phyloP scores from a whole-genome alignment of 345 rosid genomes.

The Viola odorata region DNA sequence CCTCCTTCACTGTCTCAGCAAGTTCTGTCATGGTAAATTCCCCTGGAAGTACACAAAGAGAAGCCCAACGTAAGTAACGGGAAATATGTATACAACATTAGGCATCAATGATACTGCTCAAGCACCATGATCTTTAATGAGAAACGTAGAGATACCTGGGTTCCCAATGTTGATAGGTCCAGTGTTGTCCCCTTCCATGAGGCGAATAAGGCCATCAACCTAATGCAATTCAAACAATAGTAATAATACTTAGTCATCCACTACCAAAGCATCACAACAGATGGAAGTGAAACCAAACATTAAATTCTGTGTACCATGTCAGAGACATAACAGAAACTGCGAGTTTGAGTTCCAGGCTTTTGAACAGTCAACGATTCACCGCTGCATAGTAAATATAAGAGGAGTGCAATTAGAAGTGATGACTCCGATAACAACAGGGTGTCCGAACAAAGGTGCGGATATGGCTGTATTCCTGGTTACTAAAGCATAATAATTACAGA shows the following conservation, averaged over 20 bases:
- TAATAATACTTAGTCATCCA: background rate
- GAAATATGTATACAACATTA: background rate
- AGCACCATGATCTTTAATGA: background rate
- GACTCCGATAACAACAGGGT: background rate
- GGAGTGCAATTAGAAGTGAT: background rate
- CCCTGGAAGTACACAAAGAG: slow-evolving; percentile 31
- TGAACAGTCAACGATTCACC: slow-evolving; percentile 92
- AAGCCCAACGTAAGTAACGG: background rate
- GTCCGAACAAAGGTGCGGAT: background rate
- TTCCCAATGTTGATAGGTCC: slow-evolving; percentile 98
- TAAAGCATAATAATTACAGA: background rate
- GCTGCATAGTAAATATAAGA: slow-evolving; percentile 31
- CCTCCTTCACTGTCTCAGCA: slow-evolving; percentile 94
- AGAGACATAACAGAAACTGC: slow-evolving; percentile 94
- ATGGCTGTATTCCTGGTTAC: background rate
- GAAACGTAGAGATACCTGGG: slow-evolving; percentile 54
- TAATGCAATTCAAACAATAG: slow-evolving; percentile 12
- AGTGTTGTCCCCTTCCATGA: slow-evolving; percentile 92
- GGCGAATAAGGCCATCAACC: slow-evolving; percentile 94
- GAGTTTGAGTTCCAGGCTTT: slow-evolving; percentile 92
- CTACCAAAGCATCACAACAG: background rate
- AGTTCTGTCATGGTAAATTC: slow-evolving; percentile 90
- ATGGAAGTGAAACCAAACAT: background rate
- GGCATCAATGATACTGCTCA: too few species aligned
- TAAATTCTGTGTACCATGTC: slow-evolving; percentile 57